Evolutionary conservation across 2,329 filamentous ascomycete genomes (phyloP).

Genomic region (Ophiostoma himal-ulmi): DNA sequence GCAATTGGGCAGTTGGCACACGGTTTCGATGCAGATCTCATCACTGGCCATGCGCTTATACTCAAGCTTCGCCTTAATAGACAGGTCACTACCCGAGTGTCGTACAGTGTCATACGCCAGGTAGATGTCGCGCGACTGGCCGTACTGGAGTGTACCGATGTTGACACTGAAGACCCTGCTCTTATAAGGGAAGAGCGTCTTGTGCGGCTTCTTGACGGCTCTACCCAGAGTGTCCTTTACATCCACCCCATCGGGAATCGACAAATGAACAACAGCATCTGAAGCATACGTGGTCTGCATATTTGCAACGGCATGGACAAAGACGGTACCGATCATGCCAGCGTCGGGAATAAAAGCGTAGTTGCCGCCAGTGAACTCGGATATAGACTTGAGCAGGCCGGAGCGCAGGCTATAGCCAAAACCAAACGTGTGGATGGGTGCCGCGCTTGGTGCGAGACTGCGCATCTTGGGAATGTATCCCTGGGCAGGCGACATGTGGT

Average conservation of each 20-base stretch:
- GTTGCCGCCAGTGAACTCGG: conserved; percentile 51
- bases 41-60: conserved; percentile 34
- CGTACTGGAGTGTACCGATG: conserved; percentile 53
- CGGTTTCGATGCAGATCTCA: conserved; percentile 30
- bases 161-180: conserved; percentile 34
- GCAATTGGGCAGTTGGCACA: not conserved
- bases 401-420: conserved; percentile 48
- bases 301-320: conserved; percentile 57
- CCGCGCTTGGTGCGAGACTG: conserved; percentile 37
- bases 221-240: conserved; percentile 39
- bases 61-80: not conserved
- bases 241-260: conserved; percentile 34
- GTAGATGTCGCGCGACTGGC: conserved; percentile 54
- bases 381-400: conserved; percentile 53
- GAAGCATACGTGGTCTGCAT: conserved; percentile 54
- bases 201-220: conserved; percentile 31
- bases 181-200: not conserved
- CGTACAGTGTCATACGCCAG: conserved; percentile 32
- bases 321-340: conserved; percentile 57
- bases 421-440: conserved; percentile 49
- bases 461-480: conserved; percentile 52
- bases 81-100: not conserved
- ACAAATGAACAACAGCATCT: conserved; percentile 40
- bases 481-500: conserved; percentile 42
- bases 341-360: conserved; percentile 58